phyloP scores from a whole-genome alignment of 2,329 filamentous ascomycete genomes.

The Fusarium penzigii region DNA sequence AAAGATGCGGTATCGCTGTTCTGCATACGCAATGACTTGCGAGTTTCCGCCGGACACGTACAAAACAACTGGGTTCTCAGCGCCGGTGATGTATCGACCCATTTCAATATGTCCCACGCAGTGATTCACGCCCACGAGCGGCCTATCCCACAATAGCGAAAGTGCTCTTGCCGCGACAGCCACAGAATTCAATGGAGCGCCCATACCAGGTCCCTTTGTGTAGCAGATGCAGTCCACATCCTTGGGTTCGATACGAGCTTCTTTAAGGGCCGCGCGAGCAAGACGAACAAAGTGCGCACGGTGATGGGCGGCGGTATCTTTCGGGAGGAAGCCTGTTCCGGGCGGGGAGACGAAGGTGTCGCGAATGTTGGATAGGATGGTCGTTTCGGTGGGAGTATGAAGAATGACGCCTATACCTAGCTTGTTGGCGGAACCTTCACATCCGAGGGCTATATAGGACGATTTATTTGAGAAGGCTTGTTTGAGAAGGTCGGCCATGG shows the following conservation, averaged over 20 bases:
- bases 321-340: constrained; percentile 91
- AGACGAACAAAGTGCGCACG: constrained; percentile 79
- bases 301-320: constrained; percentile 94
- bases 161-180: constrained; percentile 84
- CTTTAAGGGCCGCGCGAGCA: constrained; percentile 75
- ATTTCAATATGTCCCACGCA: constrained; percentile 99
- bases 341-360: constrained; percentile 93
- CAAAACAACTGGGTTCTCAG: constrained; percentile 87
- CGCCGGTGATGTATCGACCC: constrained; percentile 90
- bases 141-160: constrained; percentile 79
- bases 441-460: constrained; percentile 57
- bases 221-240: constrained; percentile 94
- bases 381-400: constrained; percentile 60
- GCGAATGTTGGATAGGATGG: constrained; percentile 88
- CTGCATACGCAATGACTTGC: constrained; percentile 95
- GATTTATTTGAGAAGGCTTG: constrained; percentile 34
- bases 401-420: constrained; percentile 90
- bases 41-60: constrained; percentile 97
- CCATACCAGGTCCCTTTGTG: constrained; percentile 95
- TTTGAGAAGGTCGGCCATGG: not conserved
- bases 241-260: constrained; percentile 59
- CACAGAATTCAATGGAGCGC: constrained; percentile 83
- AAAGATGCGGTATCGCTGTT: constrained; percentile 94
- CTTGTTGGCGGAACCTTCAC: constrained; percentile 97
- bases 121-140: constrained; percentile 95